A percentile compares a stretch with the other conserved stretches of the same genome.
These are phyloP conservation scores for Camelina neglecta DNA, from an alignment of 345 rosid species.

Conservation along the genomic window DNA sequence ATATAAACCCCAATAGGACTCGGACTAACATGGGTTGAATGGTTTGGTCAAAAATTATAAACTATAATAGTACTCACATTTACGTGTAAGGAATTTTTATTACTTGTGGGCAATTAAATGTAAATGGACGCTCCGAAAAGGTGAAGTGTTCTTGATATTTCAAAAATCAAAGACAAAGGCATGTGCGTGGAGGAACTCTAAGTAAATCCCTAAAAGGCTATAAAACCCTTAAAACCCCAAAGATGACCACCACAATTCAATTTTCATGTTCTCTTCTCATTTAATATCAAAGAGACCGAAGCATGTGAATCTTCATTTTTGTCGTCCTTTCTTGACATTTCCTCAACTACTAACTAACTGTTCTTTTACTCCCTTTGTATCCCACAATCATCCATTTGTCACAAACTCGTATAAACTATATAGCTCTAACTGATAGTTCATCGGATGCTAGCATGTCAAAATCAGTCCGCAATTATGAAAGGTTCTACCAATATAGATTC, in stretches of 20 bases:
- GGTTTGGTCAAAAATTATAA: not conserved
- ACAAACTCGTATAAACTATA: not conserved
- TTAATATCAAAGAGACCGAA: slow-evolving; percentile 38
- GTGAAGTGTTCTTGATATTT: slow-evolving; percentile 24
- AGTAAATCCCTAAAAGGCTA: not conserved
- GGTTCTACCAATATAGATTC: slow-evolving; percentile 1
- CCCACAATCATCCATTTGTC: slow-evolving; percentile 3
- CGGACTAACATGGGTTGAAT: not conserved
- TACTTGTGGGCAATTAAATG: slow-evolving; percentile 6
- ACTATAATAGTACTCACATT: not conserved
- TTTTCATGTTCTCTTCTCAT: slow-evolving; percentile 22
- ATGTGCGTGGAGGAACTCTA: slow-evolving; percentile 28
- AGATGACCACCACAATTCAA: slow-evolving; percentile 27
- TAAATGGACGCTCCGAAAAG: slow-evolving; percentile 12
- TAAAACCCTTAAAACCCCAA: slow-evolving; percentile 17
- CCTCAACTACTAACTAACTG: slow-evolving; percentile 36
- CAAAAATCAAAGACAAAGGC: slow-evolving; percentile 39
- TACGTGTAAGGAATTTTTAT: not conserved
- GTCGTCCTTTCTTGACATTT: slow-evolving; percentile 26
- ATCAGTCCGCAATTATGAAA: not conserved
- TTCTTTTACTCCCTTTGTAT: slow-evolving; percentile 27
- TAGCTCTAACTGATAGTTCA: not conserved
- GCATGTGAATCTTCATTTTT: slow-evolving; percentile 43
- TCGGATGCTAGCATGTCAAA: not conserved
- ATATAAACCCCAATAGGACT: slow-evolving; percentile 9